phyloP scores from a whole-genome alignment of 169 alveolate species.

The Cryptosporidium felis region DNA sequence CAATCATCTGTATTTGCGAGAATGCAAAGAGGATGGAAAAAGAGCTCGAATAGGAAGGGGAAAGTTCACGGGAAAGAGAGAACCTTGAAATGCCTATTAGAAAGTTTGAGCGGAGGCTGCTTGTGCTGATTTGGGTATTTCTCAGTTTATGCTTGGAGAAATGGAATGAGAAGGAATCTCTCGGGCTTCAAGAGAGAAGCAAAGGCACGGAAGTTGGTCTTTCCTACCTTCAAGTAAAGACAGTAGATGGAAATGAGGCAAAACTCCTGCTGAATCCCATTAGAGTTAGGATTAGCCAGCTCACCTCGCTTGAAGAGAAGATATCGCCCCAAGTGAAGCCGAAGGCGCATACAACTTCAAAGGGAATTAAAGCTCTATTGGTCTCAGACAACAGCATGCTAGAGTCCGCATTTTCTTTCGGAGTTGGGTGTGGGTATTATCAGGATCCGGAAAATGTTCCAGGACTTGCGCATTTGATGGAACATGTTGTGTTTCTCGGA shows the following conservation, averaged over 20 bases:
- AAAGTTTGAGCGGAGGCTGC: background rate
- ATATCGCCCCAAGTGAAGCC: constrained; percentile 14
- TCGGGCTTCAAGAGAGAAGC: no score
- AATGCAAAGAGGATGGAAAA: background rate
- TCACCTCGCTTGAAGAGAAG: background rate
- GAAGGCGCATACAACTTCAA: background rate
- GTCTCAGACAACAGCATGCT: constrained; percentile 30
- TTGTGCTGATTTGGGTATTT: background rate
- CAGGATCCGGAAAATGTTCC: constrained; percentile 60
- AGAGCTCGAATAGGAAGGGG: background rate
- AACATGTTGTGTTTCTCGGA: constrained; percentile 64
- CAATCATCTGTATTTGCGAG: constrained; percentile 20
- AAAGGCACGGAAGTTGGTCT: no score
- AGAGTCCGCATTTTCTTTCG: constrained; percentile 62
- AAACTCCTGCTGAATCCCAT: background rate
- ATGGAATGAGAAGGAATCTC: no score
- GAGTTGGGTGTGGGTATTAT: constrained; percentile 61
- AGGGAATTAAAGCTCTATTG: constrained; percentile 33
- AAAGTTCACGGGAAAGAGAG: background rate
- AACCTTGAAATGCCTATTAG: constrained; percentile 1
- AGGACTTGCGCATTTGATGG: constrained; percentile 68
- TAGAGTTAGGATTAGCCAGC: background rate
- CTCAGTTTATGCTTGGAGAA: no score
- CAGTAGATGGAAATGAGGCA: background rate
- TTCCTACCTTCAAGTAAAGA: no score